phyloP scores from a whole-genome alignment of 192 early-diverging fungal species.

The Lobosporangium transversale region DNA sequence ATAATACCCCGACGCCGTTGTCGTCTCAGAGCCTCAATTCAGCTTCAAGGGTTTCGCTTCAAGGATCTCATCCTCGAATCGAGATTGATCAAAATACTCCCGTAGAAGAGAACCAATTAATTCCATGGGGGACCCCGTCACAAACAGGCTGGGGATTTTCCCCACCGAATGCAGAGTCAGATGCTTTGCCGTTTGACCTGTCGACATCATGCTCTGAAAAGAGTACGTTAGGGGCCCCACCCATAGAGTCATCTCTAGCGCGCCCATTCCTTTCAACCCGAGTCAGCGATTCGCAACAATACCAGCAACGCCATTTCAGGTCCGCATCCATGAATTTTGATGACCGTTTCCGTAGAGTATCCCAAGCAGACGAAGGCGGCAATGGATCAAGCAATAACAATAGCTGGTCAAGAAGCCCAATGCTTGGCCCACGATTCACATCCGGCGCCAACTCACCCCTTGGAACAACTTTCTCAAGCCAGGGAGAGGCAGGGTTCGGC shows the following conservation, averaged over 20 bases:
- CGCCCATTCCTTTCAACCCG: slow-evolving; percentile 16
- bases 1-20: slow-evolving; percentile 19
- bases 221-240: no score
- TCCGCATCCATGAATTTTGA: slow-evolving; percentile 48
- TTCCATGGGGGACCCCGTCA: slow-evolving; percentile 46
- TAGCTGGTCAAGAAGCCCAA: slow-evolving; percentile 43
- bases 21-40: slow-evolving; percentile 6
- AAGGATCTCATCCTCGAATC: slow-evolving; percentile 9
- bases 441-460: slow-evolving; percentile 37
- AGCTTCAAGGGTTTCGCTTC: not conserved
- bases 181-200: slow-evolving; percentile 5
- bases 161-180: slow-evolving; percentile 27
- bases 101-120: slow-evolving; percentile 17
- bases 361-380: slow-evolving; percentile 4
- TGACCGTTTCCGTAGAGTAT: slow-evolving; percentile 29
- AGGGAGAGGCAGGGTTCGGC: slow-evolving; percentile 8
- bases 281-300: slow-evolving; percentile 9
- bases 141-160: slow-evolving; percentile 53
- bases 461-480: slow-evolving; percentile 7
- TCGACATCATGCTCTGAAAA: slow-evolving; percentile 8
- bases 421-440: slow-evolving; percentile 39
- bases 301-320: slow-evolving; percentile 38
- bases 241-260: slow-evolving; percentile 8
- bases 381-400: slow-evolving; percentile 25
- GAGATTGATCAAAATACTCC: slow-evolving; percentile 15